These are phyloP conservation scores for Yarrowia divulgata DNA, from an alignment of 805 yeast genomes.

Conservation along the genomic window DNA sequence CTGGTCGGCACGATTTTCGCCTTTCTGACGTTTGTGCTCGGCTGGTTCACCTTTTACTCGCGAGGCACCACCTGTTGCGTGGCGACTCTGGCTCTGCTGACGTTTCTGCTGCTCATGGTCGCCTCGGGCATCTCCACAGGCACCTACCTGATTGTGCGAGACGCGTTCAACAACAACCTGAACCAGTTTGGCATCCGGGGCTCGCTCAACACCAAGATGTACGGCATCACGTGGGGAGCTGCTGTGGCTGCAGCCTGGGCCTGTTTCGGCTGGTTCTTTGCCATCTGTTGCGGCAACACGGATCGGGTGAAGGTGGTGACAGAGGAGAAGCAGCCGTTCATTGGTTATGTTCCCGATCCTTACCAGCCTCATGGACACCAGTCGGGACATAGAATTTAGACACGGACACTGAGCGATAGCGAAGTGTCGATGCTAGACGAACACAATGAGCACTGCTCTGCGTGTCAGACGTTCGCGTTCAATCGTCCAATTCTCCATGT, in stretches of 20 bases:
- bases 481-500: too few relatives aligned
- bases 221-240: constrained; percentile 71
- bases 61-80: constrained; percentile 57
- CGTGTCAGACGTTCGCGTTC: too few relatives aligned
- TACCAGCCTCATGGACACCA: constrained; percentile 36
- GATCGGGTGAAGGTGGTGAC: constrained; percentile 38
- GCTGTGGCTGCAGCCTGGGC: constrained; percentile 58
- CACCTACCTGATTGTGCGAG: constrained; percentile 58
- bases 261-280: constrained; percentile 54
- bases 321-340: constrained; percentile 48
- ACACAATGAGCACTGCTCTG: too few relatives aligned
- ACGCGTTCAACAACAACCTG: constrained; percentile 59
- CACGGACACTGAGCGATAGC: too few relatives aligned
- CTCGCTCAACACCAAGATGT: constrained; percentile 57
- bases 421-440: too few relatives aligned
- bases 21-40: constrained; percentile 52
- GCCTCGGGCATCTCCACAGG: constrained; percentile 70
- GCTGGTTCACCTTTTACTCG: constrained; percentile 57
- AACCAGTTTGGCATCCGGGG: constrained; percentile 63
- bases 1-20: constrained; percentile 57
- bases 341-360: constrained; percentile 45
- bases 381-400: constrained; percentile 12
- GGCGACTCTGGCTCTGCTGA: constrained; percentile 54
- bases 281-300: constrained; percentile 56
- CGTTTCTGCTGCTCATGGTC: constrained; percentile 49